phyloP scores from a whole-genome alignment of 1,139 yeast species.

The Citeromyces siamensis region DNA sequence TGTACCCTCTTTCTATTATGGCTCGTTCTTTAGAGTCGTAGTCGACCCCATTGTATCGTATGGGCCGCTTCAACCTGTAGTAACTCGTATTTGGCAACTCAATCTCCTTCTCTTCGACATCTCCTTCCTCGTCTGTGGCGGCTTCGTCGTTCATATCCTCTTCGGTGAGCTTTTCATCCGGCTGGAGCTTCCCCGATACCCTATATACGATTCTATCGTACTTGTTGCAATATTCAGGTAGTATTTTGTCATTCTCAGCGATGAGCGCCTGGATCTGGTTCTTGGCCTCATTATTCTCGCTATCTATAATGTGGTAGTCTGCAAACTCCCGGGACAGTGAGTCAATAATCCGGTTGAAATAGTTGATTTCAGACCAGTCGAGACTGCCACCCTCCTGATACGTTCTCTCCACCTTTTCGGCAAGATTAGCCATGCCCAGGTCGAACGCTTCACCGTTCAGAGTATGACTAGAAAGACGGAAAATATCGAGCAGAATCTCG shows the following conservation, averaged over 20 bases:
- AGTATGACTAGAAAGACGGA: constrained; percentile 7
- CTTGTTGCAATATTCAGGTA: constrained; percentile 9
- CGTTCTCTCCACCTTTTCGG: background rate
- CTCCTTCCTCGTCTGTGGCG: constrained; percentile 7
- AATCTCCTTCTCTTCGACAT: constrained; percentile 8
- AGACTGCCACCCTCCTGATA: too few relatives aligned
- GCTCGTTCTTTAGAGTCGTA: constrained; percentile 7
- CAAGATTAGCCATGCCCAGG: background rate
- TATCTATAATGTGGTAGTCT: constrained; percentile 9
- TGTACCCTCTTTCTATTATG: background rate
- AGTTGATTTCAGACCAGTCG: background rate
- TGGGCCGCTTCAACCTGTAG: constrained; percentile 9
- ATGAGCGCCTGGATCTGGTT: constrained; percentile 3
- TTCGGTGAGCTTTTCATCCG: constrained; percentile 6
- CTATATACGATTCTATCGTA: constrained; percentile 12
- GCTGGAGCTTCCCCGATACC: constrained; percentile 11
- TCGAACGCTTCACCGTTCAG: background rate
- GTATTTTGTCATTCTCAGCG: constrained; percentile 10
- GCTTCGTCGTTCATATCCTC: constrained; percentile 9
- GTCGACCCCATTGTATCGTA: constrained; percentile 8
- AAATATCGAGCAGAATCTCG: constrained; percentile 15
- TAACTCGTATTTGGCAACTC: constrained; percentile 9
- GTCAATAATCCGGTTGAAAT: constrained; percentile 8
- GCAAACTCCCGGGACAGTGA: constrained; percentile 11
- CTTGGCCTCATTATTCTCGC: constrained; percentile 6